Conservation (phyloP, 805 yeast species). For the Suhomyces emberorum region DNA sequence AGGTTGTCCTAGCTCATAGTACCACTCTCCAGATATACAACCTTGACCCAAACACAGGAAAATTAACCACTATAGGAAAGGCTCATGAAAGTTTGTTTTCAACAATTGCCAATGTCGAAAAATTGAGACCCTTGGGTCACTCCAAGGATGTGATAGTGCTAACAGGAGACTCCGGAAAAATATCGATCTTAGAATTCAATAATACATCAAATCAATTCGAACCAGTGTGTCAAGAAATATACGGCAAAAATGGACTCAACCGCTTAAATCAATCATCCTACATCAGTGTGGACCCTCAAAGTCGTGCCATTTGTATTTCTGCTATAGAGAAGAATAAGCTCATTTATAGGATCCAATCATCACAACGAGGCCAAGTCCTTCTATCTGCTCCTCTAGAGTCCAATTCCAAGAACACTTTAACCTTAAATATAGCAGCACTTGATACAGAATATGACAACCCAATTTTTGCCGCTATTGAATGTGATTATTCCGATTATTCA, state of each 20-base stretch:
- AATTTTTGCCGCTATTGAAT: constrained; percentile 75
- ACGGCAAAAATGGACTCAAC: constrained; percentile 70
- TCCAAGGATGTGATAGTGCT: constrained; percentile 57
- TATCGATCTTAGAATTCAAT: constrained; percentile 51
- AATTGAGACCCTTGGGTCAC: constrained; percentile 52
- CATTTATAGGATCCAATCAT: constrained; percentile 60
- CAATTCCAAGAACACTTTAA: constrained; percentile 45
- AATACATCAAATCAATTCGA: constrained; percentile 38
- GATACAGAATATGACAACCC: constrained; percentile 86
- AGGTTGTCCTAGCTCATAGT: constrained; percentile 56
- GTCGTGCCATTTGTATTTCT: constrained; percentile 64
- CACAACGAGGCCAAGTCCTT: constrained; percentile 40
- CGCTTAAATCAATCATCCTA: constrained; percentile 74
- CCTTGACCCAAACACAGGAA: constrained; percentile 55
- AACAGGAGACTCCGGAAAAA: constrained; percentile 77
- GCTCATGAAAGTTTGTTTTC: constrained; percentile 41
- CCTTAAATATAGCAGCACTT: constrained; percentile 54
- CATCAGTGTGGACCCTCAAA: constrained; percentile 65
- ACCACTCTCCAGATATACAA: constrained; percentile 52
- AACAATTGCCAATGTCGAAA: constrained; percentile 49
- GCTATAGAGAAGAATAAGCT: constrained; percentile 74
- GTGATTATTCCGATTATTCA: constrained; percentile 41
- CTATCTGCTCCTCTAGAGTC: constrained; percentile 78
- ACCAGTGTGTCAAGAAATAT: constrained; percentile 59
- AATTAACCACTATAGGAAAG: constrained; percentile 41